A percentile compares a stretch with the other conserved stretches of the same genome.
Evolutionary conservation across 768 basidiomycete genomes (phyloP).

Genomic region (Trametes maxima): DNA sequence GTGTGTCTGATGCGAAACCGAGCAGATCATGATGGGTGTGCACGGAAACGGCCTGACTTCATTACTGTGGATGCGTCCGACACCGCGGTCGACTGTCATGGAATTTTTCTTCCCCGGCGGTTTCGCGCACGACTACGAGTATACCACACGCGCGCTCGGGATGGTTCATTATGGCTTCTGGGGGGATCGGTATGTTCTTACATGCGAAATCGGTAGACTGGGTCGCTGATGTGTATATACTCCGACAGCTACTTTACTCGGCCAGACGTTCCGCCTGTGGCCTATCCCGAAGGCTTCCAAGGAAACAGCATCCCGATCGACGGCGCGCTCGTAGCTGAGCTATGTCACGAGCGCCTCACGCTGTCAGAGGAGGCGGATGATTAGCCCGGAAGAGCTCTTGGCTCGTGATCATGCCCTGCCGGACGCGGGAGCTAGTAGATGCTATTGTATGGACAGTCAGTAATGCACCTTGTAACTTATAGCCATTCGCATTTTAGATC

Average conservation of each 20-base stretch:
- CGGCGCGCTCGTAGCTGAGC: conserved; percentile 62
- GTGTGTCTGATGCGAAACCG: neutral
- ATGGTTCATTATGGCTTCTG: conserved; percentile 88
- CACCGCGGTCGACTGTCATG: conserved; percentile 81
- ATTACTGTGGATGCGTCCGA: conserved; percentile 90
- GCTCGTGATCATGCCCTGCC: neutral
- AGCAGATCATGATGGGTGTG: conserved; percentile 90
- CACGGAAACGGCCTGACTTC: conserved; percentile 92
- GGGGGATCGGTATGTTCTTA: conserved; percentile 57
- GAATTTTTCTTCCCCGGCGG: conserved; percentile 89
- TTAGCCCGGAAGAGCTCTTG: conserved; percentile 30
- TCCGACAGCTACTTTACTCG: conserved; percentile 65
- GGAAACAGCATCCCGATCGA: conserved; percentile 84
- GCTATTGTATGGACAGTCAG: conserved; percentile 12
- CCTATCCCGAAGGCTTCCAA: conserved; percentile 89
- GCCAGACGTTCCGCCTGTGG: conserved; percentile 65
- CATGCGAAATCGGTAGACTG: neutral
- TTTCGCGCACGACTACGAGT: conserved; percentile 87
- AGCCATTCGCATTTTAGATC: neutral
- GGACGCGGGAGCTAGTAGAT: neutral
- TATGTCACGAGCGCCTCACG: conserved; percentile 60
- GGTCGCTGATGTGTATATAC: neutral
- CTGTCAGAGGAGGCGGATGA: conserved; percentile 65
- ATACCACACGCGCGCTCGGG: conserved; percentile 77
- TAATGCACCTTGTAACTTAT: conserved; percentile 18